Evolutionary conservation across 768 basidiomycete genomes (phyloP).

Genomic region (Macrocybe gigantea): DNA sequence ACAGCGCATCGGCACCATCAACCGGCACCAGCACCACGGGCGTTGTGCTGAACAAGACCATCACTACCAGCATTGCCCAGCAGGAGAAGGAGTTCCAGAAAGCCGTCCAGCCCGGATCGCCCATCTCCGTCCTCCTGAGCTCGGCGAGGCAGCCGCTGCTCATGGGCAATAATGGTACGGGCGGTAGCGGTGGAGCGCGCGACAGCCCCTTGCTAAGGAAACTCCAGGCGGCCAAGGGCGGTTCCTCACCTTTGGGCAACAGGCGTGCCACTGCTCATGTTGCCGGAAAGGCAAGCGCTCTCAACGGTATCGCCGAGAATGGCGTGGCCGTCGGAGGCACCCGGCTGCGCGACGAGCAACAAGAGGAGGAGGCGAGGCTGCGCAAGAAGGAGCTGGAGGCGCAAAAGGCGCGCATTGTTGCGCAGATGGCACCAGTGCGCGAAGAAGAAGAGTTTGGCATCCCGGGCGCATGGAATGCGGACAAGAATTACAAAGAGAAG

Average conservation of each 20-base stretch:
- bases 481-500: conserved; percentile 19
- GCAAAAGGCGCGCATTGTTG: conserved; percentile 90
- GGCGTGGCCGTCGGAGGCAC: conserved; percentile 21
- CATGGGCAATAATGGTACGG: conserved; percentile 39
- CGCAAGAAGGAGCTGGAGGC: conserved; percentile 76
- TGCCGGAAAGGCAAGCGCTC: conserved; percentile 14
- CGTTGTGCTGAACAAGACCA: conserved; percentile 23
- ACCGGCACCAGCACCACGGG: conserved; percentile 1
- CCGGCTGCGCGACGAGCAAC: conserved; percentile 19
- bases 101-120: conserved; percentile 92
- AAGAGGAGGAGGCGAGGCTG: conserved; percentile 27
- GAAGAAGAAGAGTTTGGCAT: conserved; percentile 29
- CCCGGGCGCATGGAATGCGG: conserved; percentile 2
- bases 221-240: conserved; percentile 48
- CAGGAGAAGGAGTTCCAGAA: conserved; percentile 97
- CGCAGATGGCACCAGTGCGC: conserved; percentile 78
- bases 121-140: conserved; percentile 85
- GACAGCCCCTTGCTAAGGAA: conserved; percentile 45
- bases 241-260: conserved; percentile 42
- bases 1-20: conserved; percentile 15
- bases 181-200: conserved; percentile 9
- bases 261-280: conserved; percentile 23
- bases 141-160: conserved; percentile 86
- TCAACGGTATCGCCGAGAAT: conserved; percentile 40
- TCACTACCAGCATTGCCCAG: conserved; percentile 62